Conservation (phyloP, 1,139 yeast species). For the Lodderomyces margitis region DNA sequence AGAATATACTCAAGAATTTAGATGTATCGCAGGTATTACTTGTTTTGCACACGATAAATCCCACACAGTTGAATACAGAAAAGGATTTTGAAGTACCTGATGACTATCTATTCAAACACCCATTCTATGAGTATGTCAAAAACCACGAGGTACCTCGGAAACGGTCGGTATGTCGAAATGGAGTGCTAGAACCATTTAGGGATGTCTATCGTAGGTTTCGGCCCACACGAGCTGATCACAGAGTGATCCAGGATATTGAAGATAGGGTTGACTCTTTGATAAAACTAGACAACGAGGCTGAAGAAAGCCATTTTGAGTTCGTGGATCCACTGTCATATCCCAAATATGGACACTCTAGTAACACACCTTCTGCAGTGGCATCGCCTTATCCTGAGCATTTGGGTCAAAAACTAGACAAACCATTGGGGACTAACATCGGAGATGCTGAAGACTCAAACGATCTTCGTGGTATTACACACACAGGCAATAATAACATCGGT, state of each 20-base stretch:
- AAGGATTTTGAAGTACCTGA: slow-evolving; percentile 41
- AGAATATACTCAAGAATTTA: slow-evolving; percentile 81
- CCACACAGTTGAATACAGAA: slow-evolving; percentile 37
- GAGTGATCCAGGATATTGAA: slow-evolving; percentile 66
- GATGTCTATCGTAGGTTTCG: slow-evolving; percentile 49
- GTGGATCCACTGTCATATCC: slow-evolving; percentile 43
- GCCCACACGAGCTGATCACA: slow-evolving; percentile 47
- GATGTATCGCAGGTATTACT: slow-evolving; percentile 85
- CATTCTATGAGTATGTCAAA: slow-evolving; percentile 42
- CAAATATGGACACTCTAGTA: slow-evolving; percentile 20
- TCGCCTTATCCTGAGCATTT: slow-evolving; percentile 15
- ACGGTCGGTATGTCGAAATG: slow-evolving; percentile 64
- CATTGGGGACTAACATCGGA: neutral
- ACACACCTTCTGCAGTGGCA: slow-evolving; percentile 26
- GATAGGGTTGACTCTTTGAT: slow-evolving; percentile 75
- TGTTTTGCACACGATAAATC: slow-evolving; percentile 63
- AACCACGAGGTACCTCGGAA: slow-evolving; percentile 40
- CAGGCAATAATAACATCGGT: neutral
- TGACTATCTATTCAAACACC: slow-evolving; percentile 42
- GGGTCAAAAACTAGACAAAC: slow-evolving; percentile 13
- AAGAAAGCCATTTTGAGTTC: slow-evolving; percentile 75
- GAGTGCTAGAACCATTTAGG: slow-evolving; percentile 74
- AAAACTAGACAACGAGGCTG: slow-evolving; percentile 78
- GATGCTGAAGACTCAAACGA: neutral
- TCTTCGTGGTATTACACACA: neutral